Conservation (phyloP, 2,329 filamentous ascomycete genomes). For the Scedosporium boydii region DNA sequence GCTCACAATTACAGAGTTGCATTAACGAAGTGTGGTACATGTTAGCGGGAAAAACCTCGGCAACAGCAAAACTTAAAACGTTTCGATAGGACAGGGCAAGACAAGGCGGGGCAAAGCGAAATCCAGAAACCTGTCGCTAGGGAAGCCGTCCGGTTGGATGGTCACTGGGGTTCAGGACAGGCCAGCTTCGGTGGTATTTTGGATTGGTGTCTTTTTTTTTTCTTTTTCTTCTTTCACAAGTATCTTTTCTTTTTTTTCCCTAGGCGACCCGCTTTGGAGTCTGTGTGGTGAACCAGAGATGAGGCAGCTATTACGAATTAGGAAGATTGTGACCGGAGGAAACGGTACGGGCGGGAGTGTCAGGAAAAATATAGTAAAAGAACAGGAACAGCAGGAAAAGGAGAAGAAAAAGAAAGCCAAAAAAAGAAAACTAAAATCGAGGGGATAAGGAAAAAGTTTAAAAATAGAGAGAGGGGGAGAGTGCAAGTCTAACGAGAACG, state of each 20-base stretch:
- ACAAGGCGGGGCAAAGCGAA: background rate
- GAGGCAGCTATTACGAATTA: conserved; percentile 7
- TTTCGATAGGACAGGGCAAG: background rate
- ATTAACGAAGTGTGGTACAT: background rate
- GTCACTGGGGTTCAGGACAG: background rate
- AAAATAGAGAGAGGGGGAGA: background rate
- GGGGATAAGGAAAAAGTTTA: background rate
- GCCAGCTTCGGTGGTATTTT: background rate
- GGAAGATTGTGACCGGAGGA: background rate
- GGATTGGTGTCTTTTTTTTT: background rate
- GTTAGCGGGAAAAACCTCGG: background rate
- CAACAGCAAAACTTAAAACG: background rate
- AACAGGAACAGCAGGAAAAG: background rate
- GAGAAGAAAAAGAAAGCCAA: no score
- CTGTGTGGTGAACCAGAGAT: background rate
- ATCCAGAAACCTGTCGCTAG: background rate
- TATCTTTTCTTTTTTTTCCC: background rate
- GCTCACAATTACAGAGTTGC: no score
- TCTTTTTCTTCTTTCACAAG: background rate
- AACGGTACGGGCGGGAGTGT: background rate
- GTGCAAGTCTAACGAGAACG: background rate
- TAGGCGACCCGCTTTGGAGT: background rate
- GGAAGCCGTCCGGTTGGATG: background rate
- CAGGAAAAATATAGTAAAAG: background rate
- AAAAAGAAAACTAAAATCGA: background rate